Base-by-base conservation (phyloP, 495 filamentous ascomycete species). In the Xylaria bambusicola region DNA sequence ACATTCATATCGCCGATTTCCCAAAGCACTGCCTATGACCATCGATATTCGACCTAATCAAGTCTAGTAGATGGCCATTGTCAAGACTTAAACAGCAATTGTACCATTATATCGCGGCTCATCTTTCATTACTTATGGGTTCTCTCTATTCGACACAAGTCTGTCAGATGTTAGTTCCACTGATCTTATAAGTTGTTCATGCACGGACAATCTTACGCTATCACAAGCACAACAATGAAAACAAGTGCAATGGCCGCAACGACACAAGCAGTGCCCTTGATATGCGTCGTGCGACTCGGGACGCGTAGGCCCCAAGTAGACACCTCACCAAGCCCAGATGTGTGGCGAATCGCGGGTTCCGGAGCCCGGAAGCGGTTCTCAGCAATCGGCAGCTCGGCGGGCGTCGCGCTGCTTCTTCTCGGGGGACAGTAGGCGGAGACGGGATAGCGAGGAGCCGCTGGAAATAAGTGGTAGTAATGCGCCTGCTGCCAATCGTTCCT, bases 141-240 rank as follows among this genome's bases (percentile, higher is more conserved):
- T 6, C 18, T 33, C 31, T 33, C 13, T 38, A 15, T 38, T 38
- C 36, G 36, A 38, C 15, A 53, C n/a, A 26, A 53, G 33, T 15
- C 50, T 56, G 13, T 46, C 18, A 3, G 23, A 35, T 7, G 17
- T 56, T 33, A 56, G 27, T 1, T 33, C 41, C 23, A 26, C 17
- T 17, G 5, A 15, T 24, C 15, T 35, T 15, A 26, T 46, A 10
- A 23, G 4, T 18, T 17, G 7, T 33, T 5, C 13, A 38, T 8
- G 36, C 3, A 41, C 23, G 13, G 1, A 12, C 6, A 38, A 18
- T 41, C 45, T 17, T 50, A 58, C 55, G 41, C 36, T 7, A 57
- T 21, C 33, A 58, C 18, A 4, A 58, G 18, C 10, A 58, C 33
- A 35, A 58, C 55, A 36, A 58, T 6, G 29, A 58, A 24, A 6